Conservation (phyloP, 2,329 filamentous ascomycete species). For the Colletotrichum sp. region DNA sequence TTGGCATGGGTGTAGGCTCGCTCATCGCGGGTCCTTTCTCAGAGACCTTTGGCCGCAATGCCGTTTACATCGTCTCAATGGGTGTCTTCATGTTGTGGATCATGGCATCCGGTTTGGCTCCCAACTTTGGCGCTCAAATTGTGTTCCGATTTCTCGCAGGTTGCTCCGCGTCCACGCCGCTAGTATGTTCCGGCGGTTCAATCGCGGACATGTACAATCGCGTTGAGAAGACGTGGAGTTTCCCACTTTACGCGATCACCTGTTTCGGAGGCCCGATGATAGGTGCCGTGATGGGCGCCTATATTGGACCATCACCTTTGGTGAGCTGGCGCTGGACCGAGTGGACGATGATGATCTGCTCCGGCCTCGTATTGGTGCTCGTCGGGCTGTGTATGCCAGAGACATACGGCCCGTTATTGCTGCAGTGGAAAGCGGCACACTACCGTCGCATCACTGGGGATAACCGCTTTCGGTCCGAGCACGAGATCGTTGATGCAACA, state of each 20-base stretch:
- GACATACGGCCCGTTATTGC: slow-evolving; percentile 62
- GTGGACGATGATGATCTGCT: slow-evolving; percentile 70
- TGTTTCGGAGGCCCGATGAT: slow-evolving; percentile 46
- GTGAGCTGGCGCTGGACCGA: slow-evolving; percentile 67
- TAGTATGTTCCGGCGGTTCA: slow-evolving; percentile 46
- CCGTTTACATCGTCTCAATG: slow-evolving; percentile 43
- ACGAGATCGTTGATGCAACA: slow-evolving; percentile 59
- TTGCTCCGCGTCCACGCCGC: slow-evolving; percentile 48
- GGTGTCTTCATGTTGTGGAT: slow-evolving; percentile 48
- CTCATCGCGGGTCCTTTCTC: slow-evolving; percentile 42
- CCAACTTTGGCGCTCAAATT: slow-evolving; percentile 46
- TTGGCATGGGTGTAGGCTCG: slow-evolving; percentile 41
- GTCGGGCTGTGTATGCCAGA: slow-evolving; percentile 69
- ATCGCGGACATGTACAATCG: slow-evolving; percentile 44
- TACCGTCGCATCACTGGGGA: slow-evolving; percentile 67
- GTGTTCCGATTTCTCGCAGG: slow-evolving; percentile 54
- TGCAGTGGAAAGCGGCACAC: slow-evolving; percentile 64
- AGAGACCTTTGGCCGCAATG: slow-evolving; percentile 42
- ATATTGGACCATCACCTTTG: slow-evolving; percentile 63
- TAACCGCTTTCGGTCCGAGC: slow-evolving; percentile 65
- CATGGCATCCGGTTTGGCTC: slow-evolving; percentile 46
- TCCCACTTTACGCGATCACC: slow-evolving; percentile 52
- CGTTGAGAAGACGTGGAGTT: slow-evolving; percentile 38
- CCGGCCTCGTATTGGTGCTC: slow-evolving; percentile 57
- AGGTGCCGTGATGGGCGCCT: slow-evolving; percentile 57